phyloP scores from a whole-genome alignment of 768 basidiomycete species.

The Pisolithus orientalis region DNA sequence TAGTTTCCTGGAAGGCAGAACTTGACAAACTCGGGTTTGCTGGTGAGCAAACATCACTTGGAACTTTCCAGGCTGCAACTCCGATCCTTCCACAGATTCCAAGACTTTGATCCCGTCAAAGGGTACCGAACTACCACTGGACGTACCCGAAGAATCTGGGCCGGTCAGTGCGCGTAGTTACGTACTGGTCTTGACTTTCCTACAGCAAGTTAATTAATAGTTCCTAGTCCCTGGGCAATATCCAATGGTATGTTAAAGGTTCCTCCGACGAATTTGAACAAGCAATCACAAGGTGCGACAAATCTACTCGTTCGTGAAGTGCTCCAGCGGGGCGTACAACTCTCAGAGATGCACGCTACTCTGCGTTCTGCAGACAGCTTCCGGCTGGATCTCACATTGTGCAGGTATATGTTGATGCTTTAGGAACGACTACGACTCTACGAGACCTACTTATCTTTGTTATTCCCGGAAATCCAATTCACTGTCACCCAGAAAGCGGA shows the following conservation, averaged over 20 bases:
- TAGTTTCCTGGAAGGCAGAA: slow-evolving; percentile 63
- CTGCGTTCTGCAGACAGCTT: not conserved
- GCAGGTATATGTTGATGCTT: slow-evolving; percentile 93
- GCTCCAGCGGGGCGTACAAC: slow-evolving; percentile 67
- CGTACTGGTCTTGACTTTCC: slow-evolving; percentile 31
- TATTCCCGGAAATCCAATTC: slow-evolving; percentile 82
- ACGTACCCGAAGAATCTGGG: slow-evolving; percentile 66
- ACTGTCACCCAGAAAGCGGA: slow-evolving; percentile 93
- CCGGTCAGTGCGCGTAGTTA: slow-evolving; percentile 78
- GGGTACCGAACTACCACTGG: slow-evolving; percentile 57
- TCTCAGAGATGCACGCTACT: slow-evolving; percentile 58
- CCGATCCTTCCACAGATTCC: slow-evolving; percentile 55
- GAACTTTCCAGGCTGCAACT: not conserved
- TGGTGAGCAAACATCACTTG: slow-evolving; percentile 40
- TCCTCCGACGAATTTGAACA: slow-evolving; percentile 82
- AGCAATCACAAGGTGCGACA: slow-evolving; percentile 85
- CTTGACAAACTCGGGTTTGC: slow-evolving; percentile 85
- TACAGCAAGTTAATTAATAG: not conserved
- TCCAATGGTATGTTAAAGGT: slow-evolving; percentile 85
- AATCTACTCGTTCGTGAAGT: slow-evolving; percentile 82
- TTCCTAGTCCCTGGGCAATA: slow-evolving; percentile 78
- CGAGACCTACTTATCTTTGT: slow-evolving; percentile 69
- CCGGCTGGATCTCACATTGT: not conserved
- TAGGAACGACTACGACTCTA: slow-evolving; percentile 85
- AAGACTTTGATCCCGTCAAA: slow-evolving; percentile 77